These are phyloP conservation scores for Simplicillium sp. DNA, from an alignment of 2,329 filamentous ascomycete genomes.

Conservation along the genomic window DNA sequence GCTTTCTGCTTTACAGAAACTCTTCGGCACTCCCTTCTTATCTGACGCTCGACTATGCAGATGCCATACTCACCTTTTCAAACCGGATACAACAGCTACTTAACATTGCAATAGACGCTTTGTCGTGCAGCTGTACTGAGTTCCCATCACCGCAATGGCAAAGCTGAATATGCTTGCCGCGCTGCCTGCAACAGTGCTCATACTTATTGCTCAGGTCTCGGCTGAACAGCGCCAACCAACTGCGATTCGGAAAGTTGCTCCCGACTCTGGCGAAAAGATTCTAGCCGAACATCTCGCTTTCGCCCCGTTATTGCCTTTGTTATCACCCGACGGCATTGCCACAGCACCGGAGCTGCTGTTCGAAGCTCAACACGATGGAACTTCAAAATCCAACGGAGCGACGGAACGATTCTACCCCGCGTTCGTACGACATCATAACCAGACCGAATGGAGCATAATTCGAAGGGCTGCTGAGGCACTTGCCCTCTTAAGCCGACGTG, in stretches of 20 bases:
- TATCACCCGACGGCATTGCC: conserved; percentile 18
- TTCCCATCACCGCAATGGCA: too few relatives aligned
- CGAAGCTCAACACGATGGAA: conserved; percentile 13
- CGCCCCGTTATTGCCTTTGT: conserved; percentile 14
- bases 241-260: conserved; percentile 63
- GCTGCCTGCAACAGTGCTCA: too few relatives aligned
- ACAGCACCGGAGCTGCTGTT: conserved; percentile 19
- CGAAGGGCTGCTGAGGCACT: conserved; percentile 37
- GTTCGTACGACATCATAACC: conserved; percentile 36
- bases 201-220: too few relatives aligned
- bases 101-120: too few relatives aligned
- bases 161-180: too few relatives aligned
- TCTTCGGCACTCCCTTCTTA: too few relatives aligned
- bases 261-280: conserved; percentile 65
- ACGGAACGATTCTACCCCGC: conserved; percentile 33
- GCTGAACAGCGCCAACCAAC: conserved; percentile 16
- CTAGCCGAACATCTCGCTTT: conserved; percentile 56
- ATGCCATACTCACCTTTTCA: too few relatives aligned
- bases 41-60: too few relatives aligned
- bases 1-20: too few relatives aligned
- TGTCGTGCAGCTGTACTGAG: too few relatives aligned
- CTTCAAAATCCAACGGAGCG: conserved; percentile 6
- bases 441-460: conserved; percentile 19
- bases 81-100: too few relatives aligned
- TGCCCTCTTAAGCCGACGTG: conserved; percentile 41